These are phyloP conservation scores for Curvularia verruculosa DNA, from an alignment of 2,329 filamentous ascomycete genomes.

Conservation along the genomic window DNA sequence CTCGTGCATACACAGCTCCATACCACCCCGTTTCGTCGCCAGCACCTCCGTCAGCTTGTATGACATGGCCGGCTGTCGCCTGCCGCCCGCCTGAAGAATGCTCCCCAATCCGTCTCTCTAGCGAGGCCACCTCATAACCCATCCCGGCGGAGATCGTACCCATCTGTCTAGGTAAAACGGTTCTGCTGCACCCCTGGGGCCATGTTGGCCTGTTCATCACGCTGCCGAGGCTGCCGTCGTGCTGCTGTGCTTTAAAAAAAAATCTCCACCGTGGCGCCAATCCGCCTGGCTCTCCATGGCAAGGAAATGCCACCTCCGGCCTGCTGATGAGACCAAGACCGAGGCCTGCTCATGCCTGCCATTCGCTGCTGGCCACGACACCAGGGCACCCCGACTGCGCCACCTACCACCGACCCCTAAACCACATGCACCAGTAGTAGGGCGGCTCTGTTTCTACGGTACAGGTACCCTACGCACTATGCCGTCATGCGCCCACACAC, in stretches of 20 bases:
- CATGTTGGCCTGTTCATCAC: slow-evolving; percentile 8
- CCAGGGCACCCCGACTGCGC: no score
- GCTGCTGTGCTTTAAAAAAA: neutral
- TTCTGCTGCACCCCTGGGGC: slow-evolving; percentile 6
- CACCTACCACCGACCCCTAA: no score
- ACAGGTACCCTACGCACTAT: no score
- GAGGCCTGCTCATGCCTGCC: neutral
- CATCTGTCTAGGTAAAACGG: slow-evolving; percentile 11
- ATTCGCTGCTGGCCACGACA: neutral
- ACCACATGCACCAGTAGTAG: neutral
- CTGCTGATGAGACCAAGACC: neutral
- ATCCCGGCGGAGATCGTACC: slow-evolving; percentile 12
- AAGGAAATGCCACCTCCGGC: neutral
- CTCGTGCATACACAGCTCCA: no score
- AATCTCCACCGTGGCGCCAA: slow-evolving; percentile 15
- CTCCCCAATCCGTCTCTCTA: slow-evolving; percentile 5
- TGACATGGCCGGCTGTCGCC: slow-evolving; percentile 16
- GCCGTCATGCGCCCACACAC: neutral
- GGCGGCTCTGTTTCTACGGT: neutral
- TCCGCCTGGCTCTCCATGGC: neutral
- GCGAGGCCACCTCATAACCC: slow-evolving; percentile 11
- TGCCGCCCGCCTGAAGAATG: slow-evolving; percentile 9
- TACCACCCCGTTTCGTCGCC: neutral
- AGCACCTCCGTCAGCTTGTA: slow-evolving; percentile 1
- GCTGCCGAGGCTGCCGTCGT: slow-evolving; percentile 13